Percentiles rank a stretch among this genome's conserved stretches.
These are phyloP conservation scores for Xylaria arbuscula DNA, from an alignment of 2,329 filamentous ascomycete genomes.

Conservation along the genomic window DNA sequence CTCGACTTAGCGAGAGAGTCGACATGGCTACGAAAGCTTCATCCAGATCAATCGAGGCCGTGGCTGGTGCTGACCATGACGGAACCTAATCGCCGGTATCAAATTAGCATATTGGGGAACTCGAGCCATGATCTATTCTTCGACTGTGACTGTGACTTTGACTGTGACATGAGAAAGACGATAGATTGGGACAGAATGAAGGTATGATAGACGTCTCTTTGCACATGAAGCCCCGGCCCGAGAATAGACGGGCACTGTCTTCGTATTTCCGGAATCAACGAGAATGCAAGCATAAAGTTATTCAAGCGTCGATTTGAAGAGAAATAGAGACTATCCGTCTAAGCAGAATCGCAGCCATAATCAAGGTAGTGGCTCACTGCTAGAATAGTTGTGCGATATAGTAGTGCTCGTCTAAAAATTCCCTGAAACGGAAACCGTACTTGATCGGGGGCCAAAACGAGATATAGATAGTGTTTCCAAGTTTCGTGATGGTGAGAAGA, in stretches of 20 bases:
- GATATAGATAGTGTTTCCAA: constrained; percentile 1
- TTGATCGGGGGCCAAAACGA: constrained; percentile 5
- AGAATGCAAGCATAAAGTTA: constrained; percentile 5
- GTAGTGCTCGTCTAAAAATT: constrained; percentile 7
- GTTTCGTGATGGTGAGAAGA: background rate
- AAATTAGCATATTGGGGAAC: constrained; percentile 21
- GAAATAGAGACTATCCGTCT: background rate
- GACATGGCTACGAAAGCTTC: constrained; percentile 22
- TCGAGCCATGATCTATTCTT: constrained; percentile 6
- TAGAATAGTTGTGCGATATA: background rate
- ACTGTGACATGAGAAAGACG: background rate
- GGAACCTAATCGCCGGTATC: constrained; percentile 1
- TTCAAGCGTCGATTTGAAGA: constrained; percentile 1
- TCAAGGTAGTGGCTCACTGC: background rate
- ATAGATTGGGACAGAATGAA: background rate
- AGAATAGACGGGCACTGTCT: background rate
- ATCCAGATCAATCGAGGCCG: constrained; percentile 3
- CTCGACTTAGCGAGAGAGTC: constrained; percentile 7
- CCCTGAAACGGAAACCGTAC: constrained; percentile 7
- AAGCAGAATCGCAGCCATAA: background rate
- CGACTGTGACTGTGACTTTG: too few relatives aligned
- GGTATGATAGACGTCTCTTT: background rate
- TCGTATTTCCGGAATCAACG: constrained; percentile 7
- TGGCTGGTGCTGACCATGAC: constrained; percentile 32
- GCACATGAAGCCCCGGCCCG: background rate